Evolutionary conservation across 2,329 filamentous ascomycete genomes (phyloP).

Genomic region (Colletotrichum gigasporum): DNA sequence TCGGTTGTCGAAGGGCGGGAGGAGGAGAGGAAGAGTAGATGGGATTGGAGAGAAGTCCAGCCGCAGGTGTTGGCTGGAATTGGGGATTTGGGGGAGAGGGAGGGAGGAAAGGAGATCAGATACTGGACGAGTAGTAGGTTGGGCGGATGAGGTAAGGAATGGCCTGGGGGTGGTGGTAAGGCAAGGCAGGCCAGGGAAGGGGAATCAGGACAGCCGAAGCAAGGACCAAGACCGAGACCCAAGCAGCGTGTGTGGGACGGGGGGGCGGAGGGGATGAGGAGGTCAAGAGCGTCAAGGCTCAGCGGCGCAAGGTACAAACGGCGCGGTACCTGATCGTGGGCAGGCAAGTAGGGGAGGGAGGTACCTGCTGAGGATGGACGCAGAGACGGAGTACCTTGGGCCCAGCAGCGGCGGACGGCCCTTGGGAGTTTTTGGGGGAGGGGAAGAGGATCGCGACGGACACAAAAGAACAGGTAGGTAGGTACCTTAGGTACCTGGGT

Average conservation of each 20-base stretch:
- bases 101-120: slow-evolving; percentile 17
- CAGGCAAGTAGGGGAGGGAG: slow-evolving; percentile 2
- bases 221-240: neutral
- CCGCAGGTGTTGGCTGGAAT: slow-evolving; percentile 15
- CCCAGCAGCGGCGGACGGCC: neutral
- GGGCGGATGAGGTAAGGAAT: slow-evolving; percentile 24
- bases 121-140: slow-evolving; percentile 7
- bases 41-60: slow-evolving; percentile 21
- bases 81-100: slow-evolving; percentile 24
- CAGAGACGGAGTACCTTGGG: neutral
- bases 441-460: neutral
- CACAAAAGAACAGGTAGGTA: neutral
- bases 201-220: slow-evolving; percentile 1
- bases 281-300: slow-evolving; percentile 15
- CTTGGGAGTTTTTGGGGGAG: neutral
- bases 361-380: neutral
- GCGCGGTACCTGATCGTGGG: neutral
- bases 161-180: neutral
- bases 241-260: neutral
- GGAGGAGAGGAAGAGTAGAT: neutral
- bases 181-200: neutral
- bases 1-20: slow-evolving; percentile 3
- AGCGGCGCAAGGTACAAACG: neutral
- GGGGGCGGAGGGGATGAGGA: neutral
- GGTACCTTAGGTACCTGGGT: too few species aligned